Conservation (phyloP, 1,284 basidiomycete species). For the Meripilus lineatus region DNA sequence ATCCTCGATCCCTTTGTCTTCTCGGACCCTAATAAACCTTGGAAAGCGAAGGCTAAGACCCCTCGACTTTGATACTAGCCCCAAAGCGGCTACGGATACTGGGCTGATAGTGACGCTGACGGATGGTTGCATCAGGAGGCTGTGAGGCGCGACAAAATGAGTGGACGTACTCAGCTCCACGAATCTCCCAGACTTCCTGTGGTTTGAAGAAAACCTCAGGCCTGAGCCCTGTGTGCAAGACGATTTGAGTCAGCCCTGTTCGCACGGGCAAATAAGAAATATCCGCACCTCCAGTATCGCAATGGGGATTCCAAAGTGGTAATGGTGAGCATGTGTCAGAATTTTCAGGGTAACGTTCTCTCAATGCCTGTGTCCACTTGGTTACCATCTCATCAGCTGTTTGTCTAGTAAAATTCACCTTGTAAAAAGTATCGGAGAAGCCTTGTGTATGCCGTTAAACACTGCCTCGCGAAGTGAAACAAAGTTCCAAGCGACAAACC, state of each 20-base stretch:
- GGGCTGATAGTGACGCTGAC: slow-evolving; percentile 83
- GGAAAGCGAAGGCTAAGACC: slow-evolving; percentile 89
- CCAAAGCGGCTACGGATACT: slow-evolving; percentile 78
- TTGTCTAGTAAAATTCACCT: slow-evolving; percentile 33
- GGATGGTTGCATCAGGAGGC: slow-evolving; percentile 6
- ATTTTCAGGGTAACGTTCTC: slow-evolving; percentile 59
- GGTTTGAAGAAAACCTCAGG: slow-evolving; percentile 88
- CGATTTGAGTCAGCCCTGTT: neutral
- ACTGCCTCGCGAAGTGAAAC: no score
- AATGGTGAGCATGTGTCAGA: slow-evolving; percentile 62
- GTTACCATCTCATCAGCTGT: slow-evolving; percentile 5
- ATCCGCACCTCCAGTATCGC: slow-evolving; percentile 62
- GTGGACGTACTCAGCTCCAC: slow-evolving; percentile 75
- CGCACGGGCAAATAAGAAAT: slow-evolving; percentile 7
- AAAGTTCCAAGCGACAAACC: slow-evolving; percentile 35
- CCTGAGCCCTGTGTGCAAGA: slow-evolving; percentile 46
- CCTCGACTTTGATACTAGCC: slow-evolving; percentile 58
- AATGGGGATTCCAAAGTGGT: slow-evolving; percentile 49
- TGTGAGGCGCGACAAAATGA: neutral
- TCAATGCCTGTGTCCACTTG: slow-evolving; percentile 39
- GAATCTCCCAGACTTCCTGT: slow-evolving; percentile 87
- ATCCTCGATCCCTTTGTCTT: slow-evolving; percentile 78
- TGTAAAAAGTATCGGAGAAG: slow-evolving; percentile 88
- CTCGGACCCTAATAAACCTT: slow-evolving; percentile 75
- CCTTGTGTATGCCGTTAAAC: no score